phyloP scores from a whole-genome alignment of 2,329 filamentous ascomycete genomes.

The Penicillium concentricum region DNA sequence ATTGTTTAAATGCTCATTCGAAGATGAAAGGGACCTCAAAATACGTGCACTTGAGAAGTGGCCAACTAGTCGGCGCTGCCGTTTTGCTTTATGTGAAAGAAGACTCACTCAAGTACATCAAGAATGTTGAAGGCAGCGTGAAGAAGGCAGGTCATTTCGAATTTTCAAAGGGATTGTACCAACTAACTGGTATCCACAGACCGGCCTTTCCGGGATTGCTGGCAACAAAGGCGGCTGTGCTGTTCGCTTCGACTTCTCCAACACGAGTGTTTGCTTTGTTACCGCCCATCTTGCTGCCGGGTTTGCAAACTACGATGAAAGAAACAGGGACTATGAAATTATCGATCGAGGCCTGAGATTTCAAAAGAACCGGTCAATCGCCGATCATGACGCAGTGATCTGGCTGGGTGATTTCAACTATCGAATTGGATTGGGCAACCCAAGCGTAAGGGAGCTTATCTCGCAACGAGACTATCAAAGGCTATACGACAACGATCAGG shows the following conservation, averaged over 20 bases:
- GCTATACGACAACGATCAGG: constrained; percentile 89
- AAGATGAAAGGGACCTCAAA: constrained; percentile 65
- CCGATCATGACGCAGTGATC: constrained; percentile 85
- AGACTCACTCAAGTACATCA: constrained; percentile 75
- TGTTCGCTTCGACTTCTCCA: constrained; percentile 91
- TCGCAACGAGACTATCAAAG: constrained; percentile 70
- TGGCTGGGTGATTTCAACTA: constrained; percentile 99
- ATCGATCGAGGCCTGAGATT: constrained; percentile 87
- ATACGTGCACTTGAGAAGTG: constrained; percentile 86
- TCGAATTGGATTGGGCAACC: constrained; percentile 79
- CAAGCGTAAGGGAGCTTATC: constrained; percentile 73
- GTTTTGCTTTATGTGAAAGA: constrained; percentile 87
- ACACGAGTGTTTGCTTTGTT: constrained; percentile 89
- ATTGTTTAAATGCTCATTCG: constrained; percentile 71
- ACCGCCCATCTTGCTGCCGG: constrained; percentile 95
- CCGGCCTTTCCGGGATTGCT: constrained; percentile 91
- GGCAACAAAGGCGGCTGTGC: constrained; percentile 98
- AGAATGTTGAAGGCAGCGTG: constrained; percentile 92
- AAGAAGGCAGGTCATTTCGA: constrained; percentile 64
- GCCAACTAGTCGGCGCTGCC: constrained; percentile 91
- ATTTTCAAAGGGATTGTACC: background rate
- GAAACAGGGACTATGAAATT: constrained; percentile 88
- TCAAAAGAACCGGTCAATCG: constrained; percentile 84
- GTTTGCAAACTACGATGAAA: constrained; percentile 93
- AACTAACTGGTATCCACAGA: constrained; percentile 46